These are phyloP conservation scores for Sequoia sempervirens DNA, from an alignment of 75 land plant genomes.

Conservation along the genomic window DNA sequence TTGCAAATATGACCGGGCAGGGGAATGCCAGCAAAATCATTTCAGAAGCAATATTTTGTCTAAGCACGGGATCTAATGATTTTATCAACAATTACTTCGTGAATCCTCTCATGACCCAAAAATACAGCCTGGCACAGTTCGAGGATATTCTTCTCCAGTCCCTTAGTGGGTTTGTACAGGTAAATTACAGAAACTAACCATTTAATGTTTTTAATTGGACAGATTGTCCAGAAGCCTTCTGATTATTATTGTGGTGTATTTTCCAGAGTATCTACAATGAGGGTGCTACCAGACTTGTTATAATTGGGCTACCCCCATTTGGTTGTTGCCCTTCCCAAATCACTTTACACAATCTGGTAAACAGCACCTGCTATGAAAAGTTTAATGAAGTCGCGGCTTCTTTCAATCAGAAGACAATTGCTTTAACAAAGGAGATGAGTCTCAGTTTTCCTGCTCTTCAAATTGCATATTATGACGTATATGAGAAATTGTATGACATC, in stretches of 20 bases:
- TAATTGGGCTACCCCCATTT: not conserved
- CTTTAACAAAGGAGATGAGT: not conserved
- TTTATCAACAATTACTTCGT: slow-evolving; percentile 23
- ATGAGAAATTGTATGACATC: not conserved
- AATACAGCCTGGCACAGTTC: slow-evolving; percentile 18
- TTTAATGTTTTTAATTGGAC: too few species aligned
- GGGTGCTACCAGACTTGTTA: not conserved
- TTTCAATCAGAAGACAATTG: not conserved
- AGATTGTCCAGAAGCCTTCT: too few species aligned
- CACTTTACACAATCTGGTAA: not conserved
- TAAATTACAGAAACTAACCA: not conserved
- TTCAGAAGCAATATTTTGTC: slow-evolving; percentile 17
- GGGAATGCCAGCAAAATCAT: slow-evolving; percentile 16
- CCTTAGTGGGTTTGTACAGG: not conserved
- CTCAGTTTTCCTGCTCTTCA: not conserved
- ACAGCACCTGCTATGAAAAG: not conserved
- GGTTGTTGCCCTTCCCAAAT: slow-evolving; percentile 6
- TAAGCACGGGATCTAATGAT: slow-evolving; percentile 51
- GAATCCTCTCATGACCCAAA: slow-evolving; percentile 12
- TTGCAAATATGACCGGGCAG: slow-evolving; percentile 13
- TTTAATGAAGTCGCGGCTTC: not conserved
- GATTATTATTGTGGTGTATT: too few species aligned
- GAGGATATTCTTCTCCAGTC: slow-evolving; percentile 13
- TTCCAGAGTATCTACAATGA: slow-evolving; percentile 2
- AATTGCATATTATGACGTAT: not conserved